phyloP scores from a whole-genome alignment of 192 early-diverging fungal genomes.

The Backusella australiensis region DNA sequence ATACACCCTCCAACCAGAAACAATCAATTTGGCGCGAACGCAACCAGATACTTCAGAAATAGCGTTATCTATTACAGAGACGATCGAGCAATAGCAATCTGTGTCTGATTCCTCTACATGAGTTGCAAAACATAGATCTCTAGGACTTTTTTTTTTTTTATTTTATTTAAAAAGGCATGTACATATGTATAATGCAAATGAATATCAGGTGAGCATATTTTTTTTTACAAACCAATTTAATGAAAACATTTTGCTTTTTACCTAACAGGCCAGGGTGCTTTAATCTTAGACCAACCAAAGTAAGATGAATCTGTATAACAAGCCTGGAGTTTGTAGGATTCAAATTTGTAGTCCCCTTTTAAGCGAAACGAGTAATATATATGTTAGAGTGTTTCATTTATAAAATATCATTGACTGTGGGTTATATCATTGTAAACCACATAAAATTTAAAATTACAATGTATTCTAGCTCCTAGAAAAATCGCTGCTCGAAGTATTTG shows the following conservation, averaged over 20 bases:
- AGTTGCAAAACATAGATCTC: constrained; percentile 42
- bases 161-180: neutral
- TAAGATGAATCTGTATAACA: constrained; percentile 22
- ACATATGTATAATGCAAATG: neutral
- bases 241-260: neutral
- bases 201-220: neutral
- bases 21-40: constrained; percentile 44
- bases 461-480: constrained; percentile 40
- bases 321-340: constrained; percentile 24
- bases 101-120: constrained; percentile 25
- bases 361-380: too few species aligned
- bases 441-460: constrained; percentile 34
- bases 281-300: constrained; percentile 29
- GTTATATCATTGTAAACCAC: neutral
- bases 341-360: constrained; percentile 35
- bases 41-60: constrained; percentile 47
- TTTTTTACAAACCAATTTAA: neutral
- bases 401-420: neutral
- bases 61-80: constrained; percentile 44
- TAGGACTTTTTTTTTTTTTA: constrained; percentile 23
- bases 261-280: constrained; percentile 35
- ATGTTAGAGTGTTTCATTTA: neutral
- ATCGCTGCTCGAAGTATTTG: constrained; percentile 43
- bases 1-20: constrained; percentile 50
- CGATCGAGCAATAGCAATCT: constrained; percentile 33